Evolutionary conservation across 805 yeast species (phyloP), one percentile per base, ranked within the genome.

Genomic region (Candida tibetensis): DNA sequence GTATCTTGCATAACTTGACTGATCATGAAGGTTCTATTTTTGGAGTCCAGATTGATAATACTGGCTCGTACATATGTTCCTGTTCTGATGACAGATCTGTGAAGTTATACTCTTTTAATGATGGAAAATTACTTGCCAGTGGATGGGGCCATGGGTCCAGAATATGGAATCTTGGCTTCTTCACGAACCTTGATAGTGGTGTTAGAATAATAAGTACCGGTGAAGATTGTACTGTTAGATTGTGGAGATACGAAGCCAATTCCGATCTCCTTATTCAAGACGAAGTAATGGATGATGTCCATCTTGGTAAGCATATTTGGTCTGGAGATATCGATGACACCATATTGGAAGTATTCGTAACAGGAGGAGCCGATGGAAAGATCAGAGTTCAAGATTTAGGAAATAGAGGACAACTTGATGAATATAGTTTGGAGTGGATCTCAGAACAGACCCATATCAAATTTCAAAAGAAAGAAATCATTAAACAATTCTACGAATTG

Each of bases 71-170:
- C 39, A 62, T 87, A 5, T 79, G 82, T 1, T 81, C 91, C 34
- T 93, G 99, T 57, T 91, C 98, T 0, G 98, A 93, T 59, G 99
- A 91, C 55, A 72, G 99, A 44, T 85, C 96, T 0, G 79, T 93
- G 38, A 82, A 81, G 40, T 56, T 91, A 4, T 89, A 89, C 82
- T 78, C 78, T 49, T 63, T 82, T 44, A 51, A 52, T 5, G 53
- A 75, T 1, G 91, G 95, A 1, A 49, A 62, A 8, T 60, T 79
- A 23, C 48, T 85, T 28, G 84, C 91, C 1, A 76, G 81, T 18
- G 97, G 96, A 0, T 93, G 97, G 97, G 99, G 98, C 10, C 99
- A 93, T 56, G 82, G 85, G 1, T 91, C 98, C 0, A 76, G 99
- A 55, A 90, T 93, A 28, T 93, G 99, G 99, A 29, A 26, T 17